These are phyloP conservation scores for Oxytropis ochrocephala DNA, from an alignment of 306 rosid genomes.

Conservation along the genomic window DNA sequence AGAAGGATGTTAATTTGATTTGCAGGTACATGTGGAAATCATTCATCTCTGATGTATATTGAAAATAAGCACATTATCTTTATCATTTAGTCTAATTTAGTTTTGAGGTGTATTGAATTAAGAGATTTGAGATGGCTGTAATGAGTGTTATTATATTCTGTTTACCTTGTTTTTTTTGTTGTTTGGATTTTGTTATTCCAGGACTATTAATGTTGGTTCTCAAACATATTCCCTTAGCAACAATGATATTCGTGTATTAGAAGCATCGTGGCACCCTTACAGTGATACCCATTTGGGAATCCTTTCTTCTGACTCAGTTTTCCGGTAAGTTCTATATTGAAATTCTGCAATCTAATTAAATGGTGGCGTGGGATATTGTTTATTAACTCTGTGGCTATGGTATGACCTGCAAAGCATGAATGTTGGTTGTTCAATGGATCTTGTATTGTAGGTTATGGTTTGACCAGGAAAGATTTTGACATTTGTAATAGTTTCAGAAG, in stretches of 20 bases:
- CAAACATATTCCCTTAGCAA: constrained; percentile 36
- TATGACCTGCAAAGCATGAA: not conserved
- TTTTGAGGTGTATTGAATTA: not conserved
- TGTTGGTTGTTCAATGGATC: constrained; percentile 6
- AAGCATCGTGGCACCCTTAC: constrained; percentile 83
- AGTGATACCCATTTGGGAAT: constrained; percentile 83
- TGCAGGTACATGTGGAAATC: constrained; percentile 50
- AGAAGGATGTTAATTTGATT: constrained; percentile 43
- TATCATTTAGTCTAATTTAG: not conserved
- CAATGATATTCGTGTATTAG: constrained; percentile 52
- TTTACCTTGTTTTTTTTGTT: no score
- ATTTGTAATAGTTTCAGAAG: not conserved
- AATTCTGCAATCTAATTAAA: not conserved
- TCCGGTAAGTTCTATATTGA: constrained; percentile 50
- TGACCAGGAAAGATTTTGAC: not conserved
- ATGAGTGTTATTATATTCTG: not conserved
- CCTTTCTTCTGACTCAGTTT: constrained; percentile 90
- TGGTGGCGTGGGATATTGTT: not conserved
- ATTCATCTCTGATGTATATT: not conserved
- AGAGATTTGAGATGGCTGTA: not conserved
- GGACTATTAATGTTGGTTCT: constrained; percentile 69
- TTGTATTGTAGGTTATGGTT: constrained; percentile 1
- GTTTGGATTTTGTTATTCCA: constrained; percentile 26
- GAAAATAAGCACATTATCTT: not conserved
- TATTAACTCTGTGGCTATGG: constrained; percentile 4